Percentiles rank a stretch among this genome's conserved stretches.
phyloP scores from a whole-genome alignment of 176 grass and related monocot species.

The Carex cristatella region DNA sequence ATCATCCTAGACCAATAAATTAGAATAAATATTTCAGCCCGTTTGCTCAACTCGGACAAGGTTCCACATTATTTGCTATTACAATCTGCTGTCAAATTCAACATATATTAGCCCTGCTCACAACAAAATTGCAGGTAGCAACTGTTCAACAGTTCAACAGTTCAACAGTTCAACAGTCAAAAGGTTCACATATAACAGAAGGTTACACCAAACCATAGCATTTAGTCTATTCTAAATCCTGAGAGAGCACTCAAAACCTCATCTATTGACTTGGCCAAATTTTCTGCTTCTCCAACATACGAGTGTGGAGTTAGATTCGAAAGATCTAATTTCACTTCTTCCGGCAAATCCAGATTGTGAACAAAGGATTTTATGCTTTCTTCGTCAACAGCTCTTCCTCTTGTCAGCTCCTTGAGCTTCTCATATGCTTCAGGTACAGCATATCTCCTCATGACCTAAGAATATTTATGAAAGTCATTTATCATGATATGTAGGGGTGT shows the following conservation, averaged over 20 bases:
- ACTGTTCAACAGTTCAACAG: not conserved
- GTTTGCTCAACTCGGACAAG: not conserved
- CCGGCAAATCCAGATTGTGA: constrained; percentile 58
- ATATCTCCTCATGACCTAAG: constrained; percentile 91
- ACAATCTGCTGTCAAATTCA: not conserved
- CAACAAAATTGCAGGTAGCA: constrained; percentile 10
- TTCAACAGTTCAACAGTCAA: not conserved
- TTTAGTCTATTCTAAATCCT: constrained; percentile 55
- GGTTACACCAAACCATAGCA: not conserved
- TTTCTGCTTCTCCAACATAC: constrained; percentile 69
- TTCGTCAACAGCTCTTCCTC: constrained; percentile 71
- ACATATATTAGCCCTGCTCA: not conserved
- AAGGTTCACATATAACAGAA: not conserved
- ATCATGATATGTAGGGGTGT: too few relatives aligned
- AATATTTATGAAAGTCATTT: not conserved
- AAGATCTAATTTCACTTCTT: constrained; percentile 40
- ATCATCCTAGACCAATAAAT: too few relatives aligned
- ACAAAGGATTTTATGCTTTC: constrained; percentile 73
- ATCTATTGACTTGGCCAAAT: constrained; percentile 54
- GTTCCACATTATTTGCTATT: not conserved
- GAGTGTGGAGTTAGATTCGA: constrained; percentile 60
- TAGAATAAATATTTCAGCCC: not conserved
- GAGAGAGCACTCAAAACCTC: constrained; percentile 38
- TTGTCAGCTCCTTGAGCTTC: constrained; percentile 88
- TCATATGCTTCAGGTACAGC: constrained; percentile 77